These are phyloP conservation scores for Tulasnella sp. DNA, from an alignment of 768 basidiomycete species.

Conservation along the genomic window DNA sequence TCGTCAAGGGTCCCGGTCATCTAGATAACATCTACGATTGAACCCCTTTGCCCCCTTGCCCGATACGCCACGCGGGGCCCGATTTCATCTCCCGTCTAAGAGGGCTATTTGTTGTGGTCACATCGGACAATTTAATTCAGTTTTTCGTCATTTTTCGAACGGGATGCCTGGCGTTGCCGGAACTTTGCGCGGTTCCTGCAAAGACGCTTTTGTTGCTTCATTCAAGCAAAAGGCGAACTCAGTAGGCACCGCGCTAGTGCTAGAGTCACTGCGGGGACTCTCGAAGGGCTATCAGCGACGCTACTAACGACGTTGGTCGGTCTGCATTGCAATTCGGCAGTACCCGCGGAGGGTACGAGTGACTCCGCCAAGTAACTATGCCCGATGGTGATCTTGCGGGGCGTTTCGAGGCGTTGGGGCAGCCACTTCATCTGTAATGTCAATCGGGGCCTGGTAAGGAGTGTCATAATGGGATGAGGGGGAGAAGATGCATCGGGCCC, in stretches of 20 bases:
- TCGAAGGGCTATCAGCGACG: neutral
- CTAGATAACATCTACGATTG: conserved; percentile 6
- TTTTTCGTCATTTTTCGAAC: neutral
- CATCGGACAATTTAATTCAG: neutral
- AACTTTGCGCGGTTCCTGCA: neutral
- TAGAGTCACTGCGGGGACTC: neutral
- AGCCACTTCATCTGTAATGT: neutral
- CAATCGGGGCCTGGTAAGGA: neutral
- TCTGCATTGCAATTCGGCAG: neutral
- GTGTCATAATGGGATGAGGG: neutral
- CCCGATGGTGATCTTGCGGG: conserved; percentile 2
- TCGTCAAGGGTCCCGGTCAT: neutral
- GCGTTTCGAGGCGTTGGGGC: conserved; percentile 1
- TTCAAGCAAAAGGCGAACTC: neutral
- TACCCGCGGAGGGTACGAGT: neutral
- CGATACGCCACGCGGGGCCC: conserved; percentile 2
- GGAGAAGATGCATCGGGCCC: neutral
- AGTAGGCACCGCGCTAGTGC: neutral
- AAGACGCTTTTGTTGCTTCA: neutral
- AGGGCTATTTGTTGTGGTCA: neutral
- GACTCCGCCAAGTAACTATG: neutral
- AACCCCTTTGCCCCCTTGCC: conserved; percentile 2
- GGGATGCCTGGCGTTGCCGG: too few species aligned
- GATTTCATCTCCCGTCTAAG: neutral
- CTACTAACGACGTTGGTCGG: neutral